Evolutionary conservation across 306 rosid genomes (phyloP).

Genomic region (Prunus persica): DNA sequence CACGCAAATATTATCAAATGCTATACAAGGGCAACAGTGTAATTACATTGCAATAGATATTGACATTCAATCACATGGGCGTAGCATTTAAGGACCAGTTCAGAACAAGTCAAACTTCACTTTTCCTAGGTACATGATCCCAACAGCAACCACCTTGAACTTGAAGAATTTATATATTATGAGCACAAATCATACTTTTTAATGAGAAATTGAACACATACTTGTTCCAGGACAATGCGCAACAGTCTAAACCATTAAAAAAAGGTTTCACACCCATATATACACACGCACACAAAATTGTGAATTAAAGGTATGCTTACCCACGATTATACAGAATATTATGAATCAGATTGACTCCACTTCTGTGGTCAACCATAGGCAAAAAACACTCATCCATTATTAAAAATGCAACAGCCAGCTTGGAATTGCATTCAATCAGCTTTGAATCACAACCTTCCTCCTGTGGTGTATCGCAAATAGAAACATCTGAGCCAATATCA

Average conservation of each 20-base stretch:
- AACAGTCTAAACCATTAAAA: background rate
- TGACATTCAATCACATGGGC: background rate
- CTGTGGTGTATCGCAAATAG: slow-evolving; percentile 44
- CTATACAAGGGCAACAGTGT: background rate
- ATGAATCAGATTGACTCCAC: slow-evolving; percentile 81
- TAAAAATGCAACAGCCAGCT: slow-evolving; percentile 81
- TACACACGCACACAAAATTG: background rate
- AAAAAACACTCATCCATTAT: slow-evolving; percentile 94
- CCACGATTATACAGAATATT: slow-evolving; percentile 78
- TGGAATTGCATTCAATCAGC: slow-evolving; percentile 80
- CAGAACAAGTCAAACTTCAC: background rate
- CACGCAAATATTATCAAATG: background rate
- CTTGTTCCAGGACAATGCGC: background rate
- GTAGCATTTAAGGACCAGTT: background rate
- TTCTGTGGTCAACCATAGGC: slow-evolving; percentile 84
- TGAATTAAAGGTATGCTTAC: slow-evolving; percentile 46
- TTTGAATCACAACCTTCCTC: slow-evolving; percentile 54
- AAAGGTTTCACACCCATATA: background rate
- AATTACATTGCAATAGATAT: background rate
- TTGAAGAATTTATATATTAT: background rate
- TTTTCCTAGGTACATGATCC: background rate
- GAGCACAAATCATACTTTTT: background rate
- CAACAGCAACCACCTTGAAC: background rate
- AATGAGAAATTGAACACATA: background rate
- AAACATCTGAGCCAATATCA: slow-evolving; percentile 50